Conservation (phyloP, 2,329 filamentous ascomycete species). For the Botryotinia globosa region DNA sequence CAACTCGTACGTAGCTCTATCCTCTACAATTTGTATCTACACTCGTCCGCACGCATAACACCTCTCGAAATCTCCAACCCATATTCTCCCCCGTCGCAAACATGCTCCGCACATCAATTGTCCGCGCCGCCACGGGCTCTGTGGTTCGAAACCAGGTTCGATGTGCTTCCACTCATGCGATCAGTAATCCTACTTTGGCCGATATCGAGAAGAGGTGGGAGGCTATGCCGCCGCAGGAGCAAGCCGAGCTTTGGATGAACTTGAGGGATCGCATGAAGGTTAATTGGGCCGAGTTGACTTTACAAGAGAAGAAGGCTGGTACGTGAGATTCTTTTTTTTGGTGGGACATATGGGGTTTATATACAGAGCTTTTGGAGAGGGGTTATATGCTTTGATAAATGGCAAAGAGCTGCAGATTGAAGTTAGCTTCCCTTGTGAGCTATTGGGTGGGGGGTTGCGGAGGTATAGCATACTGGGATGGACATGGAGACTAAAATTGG, state of each 20-base stretch:
- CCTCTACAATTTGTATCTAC: slow-evolving; percentile 9
- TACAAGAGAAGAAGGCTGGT: slow-evolving; percentile 99
- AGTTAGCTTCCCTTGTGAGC: neutral
- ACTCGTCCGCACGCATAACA: neutral
- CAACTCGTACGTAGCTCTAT: neutral
- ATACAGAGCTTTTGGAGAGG: neutral
- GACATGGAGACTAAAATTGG: neutral
- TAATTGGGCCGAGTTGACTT: slow-evolving; percentile 90
- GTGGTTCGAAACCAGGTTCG: slow-evolving; percentile 17
- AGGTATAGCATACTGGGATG: neutral
- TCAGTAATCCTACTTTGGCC: slow-evolving; percentile 95
- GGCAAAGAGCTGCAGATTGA: neutral
- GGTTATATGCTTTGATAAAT: neutral
- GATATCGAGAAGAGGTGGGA: slow-evolving; percentile 99
- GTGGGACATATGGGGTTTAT: neutral
- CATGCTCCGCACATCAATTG: slow-evolving; percentile 28
- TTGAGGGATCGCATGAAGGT: slow-evolving; percentile 98
- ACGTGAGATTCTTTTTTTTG: slow-evolving; percentile 43
- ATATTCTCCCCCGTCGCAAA: neutral
- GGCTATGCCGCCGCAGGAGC: slow-evolving; percentile 94
- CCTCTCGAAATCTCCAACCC: slow-evolving; percentile 16
- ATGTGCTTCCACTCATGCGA: slow-evolving; percentile 66
- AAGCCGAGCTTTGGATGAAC: slow-evolving; percentile 98
- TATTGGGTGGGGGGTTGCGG: neutral
- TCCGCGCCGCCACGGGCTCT: slow-evolving; percentile 20